phyloP scores from a whole-genome alignment of 179 eudicot genomes.

The Beta corolliflora region DNA sequence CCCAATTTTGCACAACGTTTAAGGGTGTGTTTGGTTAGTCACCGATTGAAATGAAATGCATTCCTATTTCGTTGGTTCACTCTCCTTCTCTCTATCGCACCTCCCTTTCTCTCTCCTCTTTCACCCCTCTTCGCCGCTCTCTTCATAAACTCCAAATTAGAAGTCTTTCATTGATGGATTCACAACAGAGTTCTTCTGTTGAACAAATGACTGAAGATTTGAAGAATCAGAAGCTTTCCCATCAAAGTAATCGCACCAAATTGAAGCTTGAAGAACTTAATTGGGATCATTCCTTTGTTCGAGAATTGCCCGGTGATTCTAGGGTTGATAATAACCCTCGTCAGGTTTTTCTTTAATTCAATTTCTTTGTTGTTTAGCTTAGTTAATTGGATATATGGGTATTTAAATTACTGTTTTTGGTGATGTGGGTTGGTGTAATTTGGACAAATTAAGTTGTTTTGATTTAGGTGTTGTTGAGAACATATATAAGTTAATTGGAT shows the following conservation, averaged over 20 bases:
- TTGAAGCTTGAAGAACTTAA: slow-evolving; percentile 77
- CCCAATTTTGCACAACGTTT: neutral
- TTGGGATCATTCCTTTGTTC: slow-evolving; percentile 93
- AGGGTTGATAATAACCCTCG: slow-evolving; percentile 68
- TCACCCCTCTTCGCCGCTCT: slow-evolving; percentile 22
- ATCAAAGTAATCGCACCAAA: slow-evolving; percentile 18
- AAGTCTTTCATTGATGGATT: slow-evolving; percentile 21
- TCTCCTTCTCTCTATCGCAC: slow-evolving; percentile 8
- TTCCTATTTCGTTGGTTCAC: slow-evolving; percentile 36
- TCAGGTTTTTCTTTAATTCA: slow-evolving; percentile 46
- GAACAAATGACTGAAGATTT: slow-evolving; percentile 57
- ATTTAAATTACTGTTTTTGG: neutral
- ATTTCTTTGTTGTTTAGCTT: neutral
- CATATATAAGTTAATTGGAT: neutral
- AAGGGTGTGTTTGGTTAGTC: neutral
- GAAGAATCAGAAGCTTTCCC: slow-evolving; percentile 49
- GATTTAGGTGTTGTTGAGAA: neutral
- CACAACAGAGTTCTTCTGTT: slow-evolving; percentile 38
- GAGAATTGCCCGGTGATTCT: slow-evolving; percentile 87
- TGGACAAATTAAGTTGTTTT: neutral
- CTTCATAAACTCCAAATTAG: slow-evolving; percentile 15
- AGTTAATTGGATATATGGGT: neutral
- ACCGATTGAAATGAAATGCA: slow-evolving; percentile 27
- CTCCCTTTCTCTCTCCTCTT: slow-evolving; percentile 24
- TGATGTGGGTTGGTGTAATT: neutral